phyloP scores from a whole-genome alignment of 176 grass and related monocot genomes.

The Areca catechu region DNA sequence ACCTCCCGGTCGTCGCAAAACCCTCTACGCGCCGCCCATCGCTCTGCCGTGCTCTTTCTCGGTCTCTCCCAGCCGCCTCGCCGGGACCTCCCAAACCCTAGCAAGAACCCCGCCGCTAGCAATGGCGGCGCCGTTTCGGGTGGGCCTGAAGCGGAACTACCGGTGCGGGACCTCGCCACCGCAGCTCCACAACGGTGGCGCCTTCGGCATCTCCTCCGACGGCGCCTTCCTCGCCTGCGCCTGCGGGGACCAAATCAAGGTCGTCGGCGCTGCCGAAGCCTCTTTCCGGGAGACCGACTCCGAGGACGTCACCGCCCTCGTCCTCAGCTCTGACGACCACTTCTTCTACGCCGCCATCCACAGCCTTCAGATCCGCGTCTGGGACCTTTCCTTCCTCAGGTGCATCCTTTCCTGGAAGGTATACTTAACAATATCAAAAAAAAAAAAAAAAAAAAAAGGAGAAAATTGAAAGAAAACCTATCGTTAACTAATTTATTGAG shows the following conservation, averaged over 20 bases:
- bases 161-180: slow-evolving; percentile 49
- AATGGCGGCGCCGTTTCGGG: slow-evolving; percentile 2
- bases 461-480: too few relatives aligned
- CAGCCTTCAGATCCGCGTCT: slow-evolving; percentile 67
- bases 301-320: slow-evolving; percentile 47
- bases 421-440: background rate
- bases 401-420: slow-evolving; percentile 92
- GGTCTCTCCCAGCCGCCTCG: background rate
- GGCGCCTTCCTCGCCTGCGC: slow-evolving; percentile 74
- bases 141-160: slow-evolving; percentile 55
- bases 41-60: background rate
- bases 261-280: slow-evolving; percentile 36
- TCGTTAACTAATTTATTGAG: too few relatives aligned
- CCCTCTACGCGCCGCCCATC: too few relatives aligned
- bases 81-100: too few relatives aligned
- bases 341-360: slow-evolving; percentile 57
- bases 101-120: background rate
- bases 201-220: too few relatives aligned
- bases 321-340: slow-evolving; percentile 51
- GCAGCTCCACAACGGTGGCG: slow-evolving; percentile 75
- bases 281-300: slow-evolving; percentile 40
- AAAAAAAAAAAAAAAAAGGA: too few relatives aligned
- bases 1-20: too few relatives aligned
- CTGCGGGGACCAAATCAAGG: slow-evolving; percentile 56
- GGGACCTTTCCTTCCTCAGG: slow-evolving; percentile 54